Evolutionary conservation across 768 basidiomycete genomes (phyloP).

Genomic region (Dendrothele bispora): DNA sequence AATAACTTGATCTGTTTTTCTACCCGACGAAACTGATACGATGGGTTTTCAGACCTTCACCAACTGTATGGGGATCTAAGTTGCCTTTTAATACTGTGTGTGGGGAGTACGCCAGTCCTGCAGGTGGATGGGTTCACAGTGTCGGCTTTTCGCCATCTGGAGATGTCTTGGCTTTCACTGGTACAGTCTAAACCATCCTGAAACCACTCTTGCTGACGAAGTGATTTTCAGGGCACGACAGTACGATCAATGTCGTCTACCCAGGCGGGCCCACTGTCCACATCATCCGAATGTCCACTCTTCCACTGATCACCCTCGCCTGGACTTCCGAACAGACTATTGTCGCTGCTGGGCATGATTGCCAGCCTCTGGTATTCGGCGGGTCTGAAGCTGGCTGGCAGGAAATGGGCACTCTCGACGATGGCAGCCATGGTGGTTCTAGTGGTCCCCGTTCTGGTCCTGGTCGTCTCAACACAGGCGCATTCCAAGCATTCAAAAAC

Average conservation of each 20-base stretch:
- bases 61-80: conserved; percentile 96
- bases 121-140: conserved; percentile 96
- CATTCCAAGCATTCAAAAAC: conserved; percentile 91
- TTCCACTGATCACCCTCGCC: conserved; percentile 82
- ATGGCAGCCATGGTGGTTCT: conserved; percentile 67
- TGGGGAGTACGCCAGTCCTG: conserved; percentile 85
- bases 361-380: conserved; percentile 87
- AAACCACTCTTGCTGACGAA: not conserved
- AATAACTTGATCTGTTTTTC: not conserved
- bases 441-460: conserved; percentile 41
- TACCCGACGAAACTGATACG: conserved; percentile 6
- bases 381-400: conserved; percentile 81
- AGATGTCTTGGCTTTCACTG: conserved; percentile 89
- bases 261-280: conserved; percentile 74
- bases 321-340: conserved; percentile 84
- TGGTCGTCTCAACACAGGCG: conserved; percentile 87
- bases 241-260: conserved; percentile 90
- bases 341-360: conserved; percentile 96
- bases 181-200: conserved; percentile 47
- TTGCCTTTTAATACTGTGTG: conserved; percentile 97
- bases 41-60: conserved; percentile 60
- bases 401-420: conserved; percentile 79
- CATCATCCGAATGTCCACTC: conserved; percentile 70
- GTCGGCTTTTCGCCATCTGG: conserved; percentile 97
- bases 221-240: conserved; percentile 80